Conservation (phyloP, 176 grass and related monocot species). For the Cenchrus fungigraminus region DNA sequence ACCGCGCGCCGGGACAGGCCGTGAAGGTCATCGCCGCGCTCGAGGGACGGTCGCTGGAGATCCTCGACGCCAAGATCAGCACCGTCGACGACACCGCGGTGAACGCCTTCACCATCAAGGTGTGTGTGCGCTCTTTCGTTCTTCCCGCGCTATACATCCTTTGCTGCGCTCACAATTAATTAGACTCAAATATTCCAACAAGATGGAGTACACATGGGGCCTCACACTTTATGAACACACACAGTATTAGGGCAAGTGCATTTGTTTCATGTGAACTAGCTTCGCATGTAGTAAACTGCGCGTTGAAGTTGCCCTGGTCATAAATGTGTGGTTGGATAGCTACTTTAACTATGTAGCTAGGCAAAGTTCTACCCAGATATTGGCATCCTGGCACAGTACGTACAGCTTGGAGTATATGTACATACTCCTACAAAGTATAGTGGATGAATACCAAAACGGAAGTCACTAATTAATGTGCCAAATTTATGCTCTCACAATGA, state of each 20-base stretch:
- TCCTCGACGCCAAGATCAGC: slow-evolving; percentile 79
- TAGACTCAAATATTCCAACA: background rate
- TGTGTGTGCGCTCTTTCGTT: slow-evolving; percentile 31
- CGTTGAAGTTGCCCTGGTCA: slow-evolving; percentile 19
- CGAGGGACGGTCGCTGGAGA: slow-evolving; percentile 74
- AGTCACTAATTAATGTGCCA: background rate
- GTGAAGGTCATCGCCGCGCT: slow-evolving; percentile 81
- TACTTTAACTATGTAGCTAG: background rate
- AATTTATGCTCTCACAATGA: background rate
- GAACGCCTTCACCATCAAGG: slow-evolving; percentile 95
- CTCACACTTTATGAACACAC: slow-evolving; percentile 7
- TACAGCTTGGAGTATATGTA: background rate
- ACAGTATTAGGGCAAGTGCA: slow-evolving; percentile 2
- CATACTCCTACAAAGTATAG: background rate
- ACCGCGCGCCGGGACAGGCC: slow-evolving; percentile 61
- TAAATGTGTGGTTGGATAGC: slow-evolving; percentile 16
- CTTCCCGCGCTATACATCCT: background rate
- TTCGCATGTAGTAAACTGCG: slow-evolving; percentile 14
- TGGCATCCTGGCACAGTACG: background rate
- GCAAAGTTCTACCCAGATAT: slow-evolving; percentile 22
- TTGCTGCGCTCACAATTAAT: background rate
- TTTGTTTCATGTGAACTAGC: slow-evolving; percentile 41
- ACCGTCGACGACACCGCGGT: slow-evolving; percentile 70
- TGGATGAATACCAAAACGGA: background rate
- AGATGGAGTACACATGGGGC: slow-evolving; percentile 2